Conservation (phyloP, 129 eudicot genomes). For the Artemisia tridentata region DNA sequence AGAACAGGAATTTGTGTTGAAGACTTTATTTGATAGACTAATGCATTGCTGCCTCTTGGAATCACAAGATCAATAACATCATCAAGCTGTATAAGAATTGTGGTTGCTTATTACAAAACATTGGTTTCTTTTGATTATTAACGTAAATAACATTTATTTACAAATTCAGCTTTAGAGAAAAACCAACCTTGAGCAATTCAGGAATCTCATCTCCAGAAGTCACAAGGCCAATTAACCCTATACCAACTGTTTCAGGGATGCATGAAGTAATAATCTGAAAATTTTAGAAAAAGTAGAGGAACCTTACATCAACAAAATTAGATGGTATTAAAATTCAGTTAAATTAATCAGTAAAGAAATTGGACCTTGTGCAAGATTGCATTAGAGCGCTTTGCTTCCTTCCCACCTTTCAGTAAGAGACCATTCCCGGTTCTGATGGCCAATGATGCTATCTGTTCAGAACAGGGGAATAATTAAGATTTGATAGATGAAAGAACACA, state of each 20-base stretch:
- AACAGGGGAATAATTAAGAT: constrained; percentile 19
- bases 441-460: constrained; percentile 80
- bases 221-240: constrained; percentile 80
- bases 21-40: constrained; percentile 89
- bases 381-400: constrained; percentile 93
- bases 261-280: constrained; percentile 76
- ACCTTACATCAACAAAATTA: constrained; percentile 17
- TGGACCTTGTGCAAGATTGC: constrained; percentile 87
- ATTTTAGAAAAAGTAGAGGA: constrained; percentile 7
- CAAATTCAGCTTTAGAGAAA: not conserved
- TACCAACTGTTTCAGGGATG: constrained; percentile 78
- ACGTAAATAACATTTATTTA: constrained; percentile 4
- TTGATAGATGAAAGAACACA: not conserved
- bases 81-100: constrained; percentile 64
- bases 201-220: constrained; percentile 97
- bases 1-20: constrained; percentile 93
- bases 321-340: not conserved
- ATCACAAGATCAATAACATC: constrained; percentile 98
- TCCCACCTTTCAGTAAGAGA: constrained; percentile 91
- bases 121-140: too few species aligned
- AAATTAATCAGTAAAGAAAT: constrained; percentile 1
- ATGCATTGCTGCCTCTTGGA: constrained; percentile 98
- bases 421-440: constrained; percentile 97
- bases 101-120: constrained; percentile 3
- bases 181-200: constrained; percentile 83